Evolutionary conservation across 73 alveolate species (phyloP).

Genomic region (Paramecium octaurelia): DNA sequence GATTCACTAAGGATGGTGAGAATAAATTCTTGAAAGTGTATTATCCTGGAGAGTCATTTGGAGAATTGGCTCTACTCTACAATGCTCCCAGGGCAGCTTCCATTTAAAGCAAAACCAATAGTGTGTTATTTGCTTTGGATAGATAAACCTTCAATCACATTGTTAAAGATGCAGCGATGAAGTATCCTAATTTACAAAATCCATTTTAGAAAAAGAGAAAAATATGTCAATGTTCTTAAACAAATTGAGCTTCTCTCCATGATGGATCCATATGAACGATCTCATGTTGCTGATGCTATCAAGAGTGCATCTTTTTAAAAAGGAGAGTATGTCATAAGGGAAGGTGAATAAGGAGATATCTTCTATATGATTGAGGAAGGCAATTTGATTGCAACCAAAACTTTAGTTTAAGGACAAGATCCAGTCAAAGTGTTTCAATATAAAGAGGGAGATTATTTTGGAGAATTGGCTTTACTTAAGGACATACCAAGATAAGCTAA

Average conservation of each 20-base stretch:
- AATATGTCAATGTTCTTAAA: slow-evolving; percentile 79
- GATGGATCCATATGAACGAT: slow-evolving; percentile 88
- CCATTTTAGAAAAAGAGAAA: slow-evolving; percentile 78
- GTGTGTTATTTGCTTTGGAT: slow-evolving; percentile 83
- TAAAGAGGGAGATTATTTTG: slow-evolving; percentile 90
- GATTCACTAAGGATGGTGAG: slow-evolving; percentile 71
- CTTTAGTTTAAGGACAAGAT: slow-evolving; percentile 76
- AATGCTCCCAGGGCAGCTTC: slow-evolving; percentile 96
- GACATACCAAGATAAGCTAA: slow-evolving; percentile 94
- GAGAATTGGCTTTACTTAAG: slow-evolving; percentile 92
- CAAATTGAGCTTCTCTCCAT: slow-evolving; percentile 71
- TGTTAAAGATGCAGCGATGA: slow-evolving; percentile 86
- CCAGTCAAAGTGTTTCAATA: slow-evolving; percentile 79
- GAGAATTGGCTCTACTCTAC: slow-evolving; percentile 88
- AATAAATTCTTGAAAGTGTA: slow-evolving; percentile 67
- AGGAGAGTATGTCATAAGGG: slow-evolving; percentile 76
- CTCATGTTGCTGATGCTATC: slow-evolving; percentile 89
- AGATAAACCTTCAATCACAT: slow-evolving; percentile 91
- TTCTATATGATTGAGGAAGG: slow-evolving; percentile 94
- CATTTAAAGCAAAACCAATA: slow-evolving; percentile 65
- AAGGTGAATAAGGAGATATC: slow-evolving; percentile 90
- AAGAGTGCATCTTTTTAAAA: slow-evolving; percentile 66
- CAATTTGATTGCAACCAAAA: slow-evolving; percentile 82
- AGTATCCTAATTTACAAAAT: neutral
- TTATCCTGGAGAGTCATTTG: slow-evolving; percentile 92